Evolutionary conservation across 768 basidiomycete species (phyloP).

Genomic region (Phlegmacium glaucopus): DNA sequence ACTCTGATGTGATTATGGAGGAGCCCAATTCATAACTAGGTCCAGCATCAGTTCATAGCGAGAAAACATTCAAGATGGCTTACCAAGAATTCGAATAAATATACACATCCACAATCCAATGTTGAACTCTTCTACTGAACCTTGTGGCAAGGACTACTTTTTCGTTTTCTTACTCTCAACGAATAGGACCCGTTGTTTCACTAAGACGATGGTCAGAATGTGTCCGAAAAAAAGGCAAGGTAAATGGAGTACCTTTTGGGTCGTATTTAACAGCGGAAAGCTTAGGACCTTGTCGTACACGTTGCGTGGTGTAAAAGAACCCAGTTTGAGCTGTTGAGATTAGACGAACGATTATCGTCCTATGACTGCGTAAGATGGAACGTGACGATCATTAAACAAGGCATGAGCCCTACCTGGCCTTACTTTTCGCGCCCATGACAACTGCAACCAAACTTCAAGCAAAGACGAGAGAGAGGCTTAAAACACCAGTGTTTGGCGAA

Average conservation of each 20-base stretch:
- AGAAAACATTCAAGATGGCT: no score
- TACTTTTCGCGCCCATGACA: constrained; percentile 60
- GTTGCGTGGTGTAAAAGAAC: constrained; percentile 84
- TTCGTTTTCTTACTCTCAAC: no score
- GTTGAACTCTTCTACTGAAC: no score
- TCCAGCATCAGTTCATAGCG: no score
- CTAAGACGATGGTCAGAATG: constrained; percentile 27
- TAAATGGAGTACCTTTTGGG: constrained; percentile 59
- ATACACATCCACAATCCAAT: no score
- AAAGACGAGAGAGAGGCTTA: constrained; percentile 4
- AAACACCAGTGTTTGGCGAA: no score
- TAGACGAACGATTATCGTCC: constrained; percentile 82
- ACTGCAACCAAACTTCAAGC: background rate
- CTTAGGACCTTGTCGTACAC: constrained; percentile 71
- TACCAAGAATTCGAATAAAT: no score
- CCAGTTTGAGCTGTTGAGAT: constrained; percentile 92
- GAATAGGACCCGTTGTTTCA: constrained; percentile 70
- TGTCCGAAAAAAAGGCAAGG: background rate
- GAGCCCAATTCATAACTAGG: no score
- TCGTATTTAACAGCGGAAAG: constrained; percentile 93
- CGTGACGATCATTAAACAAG: background rate
- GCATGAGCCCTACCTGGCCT: constrained; percentile 47
- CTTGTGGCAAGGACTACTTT: no score
- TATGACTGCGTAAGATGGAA: constrained; percentile 23
- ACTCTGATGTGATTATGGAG: no score